Conservation (phyloP, 2,329 filamentous ascomycete species). For the Fusarium acutatum region DNA sequence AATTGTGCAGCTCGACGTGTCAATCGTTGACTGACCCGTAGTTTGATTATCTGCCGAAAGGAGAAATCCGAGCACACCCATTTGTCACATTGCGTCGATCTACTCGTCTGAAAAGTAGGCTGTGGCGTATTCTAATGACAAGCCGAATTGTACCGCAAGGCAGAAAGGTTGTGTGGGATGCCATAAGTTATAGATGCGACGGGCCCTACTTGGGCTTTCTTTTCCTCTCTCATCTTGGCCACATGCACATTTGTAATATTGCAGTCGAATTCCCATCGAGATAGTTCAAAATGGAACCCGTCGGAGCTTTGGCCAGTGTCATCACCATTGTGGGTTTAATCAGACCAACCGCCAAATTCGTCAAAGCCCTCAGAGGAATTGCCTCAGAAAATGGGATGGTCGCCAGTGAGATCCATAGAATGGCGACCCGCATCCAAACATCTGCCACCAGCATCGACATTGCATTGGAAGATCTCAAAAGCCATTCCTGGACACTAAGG, state of each 20-base stretch:
- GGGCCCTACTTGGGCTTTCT: too few species aligned
- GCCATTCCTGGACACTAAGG: background rate
- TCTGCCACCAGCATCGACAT: background rate
- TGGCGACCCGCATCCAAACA: background rate
- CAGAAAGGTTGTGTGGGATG: too few species aligned
- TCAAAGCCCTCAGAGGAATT: background rate
- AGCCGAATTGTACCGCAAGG: background rate
- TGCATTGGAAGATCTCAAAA: background rate
- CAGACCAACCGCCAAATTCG: background rate
- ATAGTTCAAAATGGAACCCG: background rate
- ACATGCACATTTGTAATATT: background rate
- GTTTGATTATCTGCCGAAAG: background rate
- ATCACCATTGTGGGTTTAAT: background rate
- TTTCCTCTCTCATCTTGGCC: too few species aligned
- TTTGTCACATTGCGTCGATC: fast-evolving
- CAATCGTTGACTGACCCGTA: background rate
- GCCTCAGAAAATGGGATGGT: background rate
- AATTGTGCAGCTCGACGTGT: slow-evolving; percentile 8
- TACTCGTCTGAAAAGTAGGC: background rate
- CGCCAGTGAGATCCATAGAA: background rate
- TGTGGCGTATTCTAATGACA: background rate
- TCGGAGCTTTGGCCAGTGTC: background rate
- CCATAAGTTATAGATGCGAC: too few species aligned
- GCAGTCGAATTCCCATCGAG: background rate
- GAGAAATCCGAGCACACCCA: background rate